Conservation (phyloP, 2,329 filamentous ascomycete species). For the Fusarium bulbicola region DNA sequence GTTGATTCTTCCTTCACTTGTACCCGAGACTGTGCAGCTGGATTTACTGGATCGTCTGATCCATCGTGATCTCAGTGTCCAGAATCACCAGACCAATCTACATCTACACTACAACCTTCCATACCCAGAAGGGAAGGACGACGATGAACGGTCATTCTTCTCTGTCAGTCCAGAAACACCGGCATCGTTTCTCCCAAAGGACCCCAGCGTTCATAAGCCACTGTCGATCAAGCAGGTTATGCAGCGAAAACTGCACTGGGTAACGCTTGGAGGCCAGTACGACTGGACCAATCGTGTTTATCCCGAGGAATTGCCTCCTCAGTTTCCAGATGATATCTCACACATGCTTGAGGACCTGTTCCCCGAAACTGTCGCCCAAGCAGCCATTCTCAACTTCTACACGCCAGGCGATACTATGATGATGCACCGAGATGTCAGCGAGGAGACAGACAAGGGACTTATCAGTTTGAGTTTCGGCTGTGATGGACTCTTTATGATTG, state of each 20-base stretch:
- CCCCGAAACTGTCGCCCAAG: constrained; percentile 80
- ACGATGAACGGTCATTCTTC: constrained; percentile 61
- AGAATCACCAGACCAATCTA: constrained; percentile 86
- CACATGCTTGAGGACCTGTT: constrained; percentile 75
- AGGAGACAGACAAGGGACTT: constrained; percentile 79
- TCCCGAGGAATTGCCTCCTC: constrained; percentile 71
- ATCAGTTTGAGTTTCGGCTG: constrained; percentile 91
- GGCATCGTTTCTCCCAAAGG: constrained; percentile 71
- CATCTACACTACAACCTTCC: constrained; percentile 80
- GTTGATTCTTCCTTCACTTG: constrained; percentile 76
- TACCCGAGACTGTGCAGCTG: constrained; percentile 75
- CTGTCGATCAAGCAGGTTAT: constrained; percentile 76
- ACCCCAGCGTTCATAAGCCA: constrained; percentile 77
- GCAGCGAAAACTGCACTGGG: constrained; percentile 86
- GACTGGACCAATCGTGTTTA: constrained; percentile 93
- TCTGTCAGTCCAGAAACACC: constrained; percentile 58
- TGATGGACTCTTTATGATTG: constrained; percentile 87
- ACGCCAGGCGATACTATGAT: constrained; percentile 89
- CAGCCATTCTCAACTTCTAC: constrained; percentile 95
- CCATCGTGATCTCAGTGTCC: constrained; percentile 78
- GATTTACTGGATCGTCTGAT: constrained; percentile 77
- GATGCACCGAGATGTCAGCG: constrained; percentile 93
- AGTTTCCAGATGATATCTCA: constrained; percentile 79
- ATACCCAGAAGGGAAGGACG: constrained; percentile 56
- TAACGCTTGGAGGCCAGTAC: constrained; percentile 94